Percentiles rank a stretch among this genome's conserved stretches.
These are phyloP conservation scores for Ogataea polymorpha DNA, from an alignment of 805 yeast species.

Conservation along the genomic window DNA sequence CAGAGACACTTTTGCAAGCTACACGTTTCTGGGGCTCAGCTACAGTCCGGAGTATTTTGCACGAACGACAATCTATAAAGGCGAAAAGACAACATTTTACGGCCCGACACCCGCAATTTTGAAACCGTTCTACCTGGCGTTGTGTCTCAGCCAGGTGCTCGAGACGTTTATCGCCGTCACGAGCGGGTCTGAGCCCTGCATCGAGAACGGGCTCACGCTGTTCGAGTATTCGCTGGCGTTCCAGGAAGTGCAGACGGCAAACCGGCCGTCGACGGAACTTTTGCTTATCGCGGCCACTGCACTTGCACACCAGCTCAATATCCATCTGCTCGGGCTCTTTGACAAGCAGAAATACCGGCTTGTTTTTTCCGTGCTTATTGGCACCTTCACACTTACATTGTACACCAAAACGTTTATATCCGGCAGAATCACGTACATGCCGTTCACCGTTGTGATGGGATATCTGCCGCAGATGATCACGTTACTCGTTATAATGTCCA, in stretches of 20 bases:
- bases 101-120: conserved; percentile 49
- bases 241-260: conserved; percentile 60
- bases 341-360: conserved; percentile 54
- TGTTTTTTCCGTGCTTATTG: conserved; percentile 60
- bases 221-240: conserved; percentile 76
- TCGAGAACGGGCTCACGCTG: conserved; percentile 66
- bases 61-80: conserved; percentile 5
- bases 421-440: conserved; percentile 47
- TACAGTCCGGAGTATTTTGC: conserved; percentile 23
- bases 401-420: conserved; percentile 39
- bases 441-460: conserved; percentile 54
- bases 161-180: conserved; percentile 64
- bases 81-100: conserved; percentile 19
- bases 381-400: conserved; percentile 48
- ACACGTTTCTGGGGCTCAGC: conserved; percentile 28
- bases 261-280: conserved; percentile 51
- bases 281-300: conserved; percentile 53
- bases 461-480: conserved; percentile 66
- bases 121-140: conserved; percentile 56
- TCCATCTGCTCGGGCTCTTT: conserved; percentile 61
- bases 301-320: conserved; percentile 52
- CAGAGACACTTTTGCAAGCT: conserved; percentile 18
- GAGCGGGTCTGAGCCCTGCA: conserved; percentile 52
- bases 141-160: conserved; percentile 59
- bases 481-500: conserved; percentile 45